Percentiles rank a stretch among this genome's conserved stretches.
Evolutionary conservation across 345 rosid genomes (phyloP).

Genomic region (Lepidium aucheri): DNA sequence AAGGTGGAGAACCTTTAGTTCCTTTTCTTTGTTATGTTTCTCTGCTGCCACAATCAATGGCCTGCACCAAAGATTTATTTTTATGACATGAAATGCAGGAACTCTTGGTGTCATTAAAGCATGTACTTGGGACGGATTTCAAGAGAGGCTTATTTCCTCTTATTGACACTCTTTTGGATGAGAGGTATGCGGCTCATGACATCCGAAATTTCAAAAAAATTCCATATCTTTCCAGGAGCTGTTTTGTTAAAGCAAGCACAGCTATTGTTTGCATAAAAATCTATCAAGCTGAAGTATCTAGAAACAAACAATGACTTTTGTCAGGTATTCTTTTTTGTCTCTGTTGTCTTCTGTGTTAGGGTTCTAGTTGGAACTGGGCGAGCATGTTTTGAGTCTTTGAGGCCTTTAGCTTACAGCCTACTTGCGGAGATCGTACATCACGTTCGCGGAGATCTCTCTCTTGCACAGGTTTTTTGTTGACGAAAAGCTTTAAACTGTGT

Average conservation of each 20-base stretch:
- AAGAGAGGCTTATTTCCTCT: constrained; percentile 97
- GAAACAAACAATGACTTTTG: constrained; percentile 7
- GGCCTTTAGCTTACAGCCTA: constrained; percentile 97
- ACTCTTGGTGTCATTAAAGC: constrained; percentile 88
- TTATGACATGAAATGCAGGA: constrained; percentile 54
- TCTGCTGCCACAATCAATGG: neutral
- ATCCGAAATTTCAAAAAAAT: neutral
- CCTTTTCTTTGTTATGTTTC: neutral
- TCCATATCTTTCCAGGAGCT: neutral
- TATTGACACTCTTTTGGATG: constrained; percentile 90
- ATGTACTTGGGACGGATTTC: constrained; percentile 96
- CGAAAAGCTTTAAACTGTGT: constrained; percentile 2
- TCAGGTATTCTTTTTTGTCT: neutral
- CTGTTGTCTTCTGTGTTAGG: constrained; percentile 33
- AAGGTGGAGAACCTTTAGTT: constrained; percentile 43
- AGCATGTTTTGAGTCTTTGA: constrained; percentile 93
- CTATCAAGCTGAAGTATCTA: neutral
- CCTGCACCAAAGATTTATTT: constrained; percentile 6
- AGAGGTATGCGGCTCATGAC: constrained; percentile 47
- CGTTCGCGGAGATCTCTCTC: constrained; percentile 82
- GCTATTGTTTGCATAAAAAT: neutral
- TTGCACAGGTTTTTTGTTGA: constrained; percentile 53
- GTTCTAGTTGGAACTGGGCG: constrained; percentile 97
- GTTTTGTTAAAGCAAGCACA: neutral
- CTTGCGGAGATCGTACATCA: constrained; percentile 99